A percentile compares a stretch with the other conserved stretches of the same genome.
phyloP scores from a whole-genome alignment of 805 yeast genomes.

The Candida quercuum region DNA sequence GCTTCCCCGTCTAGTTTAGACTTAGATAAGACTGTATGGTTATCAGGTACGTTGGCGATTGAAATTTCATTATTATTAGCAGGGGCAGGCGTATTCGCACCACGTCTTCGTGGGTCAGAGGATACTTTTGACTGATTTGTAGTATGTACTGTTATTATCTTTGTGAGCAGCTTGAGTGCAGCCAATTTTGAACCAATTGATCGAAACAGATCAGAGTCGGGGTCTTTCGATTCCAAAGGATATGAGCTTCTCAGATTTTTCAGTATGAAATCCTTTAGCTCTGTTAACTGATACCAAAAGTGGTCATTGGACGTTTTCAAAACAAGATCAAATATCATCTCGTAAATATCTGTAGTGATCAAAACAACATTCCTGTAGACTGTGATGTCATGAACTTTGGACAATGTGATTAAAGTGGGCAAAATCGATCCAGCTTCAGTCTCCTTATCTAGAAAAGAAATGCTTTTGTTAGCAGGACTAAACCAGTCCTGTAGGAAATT shows the following conservation, averaged over 20 bases:
- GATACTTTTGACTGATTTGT: constrained; percentile 16
- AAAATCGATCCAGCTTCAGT: constrained; percentile 8
- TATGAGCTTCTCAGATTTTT: constrained; percentile 52
- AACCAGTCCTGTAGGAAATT: constrained; percentile 18
- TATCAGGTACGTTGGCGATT: constrained; percentile 21
- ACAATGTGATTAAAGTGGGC: constrained; percentile 10
- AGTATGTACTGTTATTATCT: constrained; percentile 49
- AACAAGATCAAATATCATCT: constrained; percentile 39
- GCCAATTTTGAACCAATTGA: constrained; percentile 60
- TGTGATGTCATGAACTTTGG: constrained; percentile 21
- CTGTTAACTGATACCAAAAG: constrained; percentile 51
- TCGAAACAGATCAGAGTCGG: constrained; percentile 30
- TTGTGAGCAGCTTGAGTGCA: constrained; percentile 66
- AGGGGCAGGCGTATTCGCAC: constrained; percentile 2
- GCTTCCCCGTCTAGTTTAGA: constrained; percentile 65
- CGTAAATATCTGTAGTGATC: constrained; percentile 39
- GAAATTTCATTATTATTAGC: constrained; percentile 18
- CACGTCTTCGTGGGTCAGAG: constrained; percentile 23
- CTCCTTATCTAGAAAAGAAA: constrained; percentile 15
- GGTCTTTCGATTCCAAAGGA: constrained; percentile 38
- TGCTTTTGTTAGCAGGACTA: constrained; percentile 9
- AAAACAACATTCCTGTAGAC: constrained; percentile 34
- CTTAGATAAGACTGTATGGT: constrained; percentile 62
- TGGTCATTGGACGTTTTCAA: constrained; percentile 33
- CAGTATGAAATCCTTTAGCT: constrained; percentile 55